These are phyloP conservation scores for Lathyrus oleraceus DNA, from an alignment of 306 rosid species.

Conservation along the genomic window DNA sequence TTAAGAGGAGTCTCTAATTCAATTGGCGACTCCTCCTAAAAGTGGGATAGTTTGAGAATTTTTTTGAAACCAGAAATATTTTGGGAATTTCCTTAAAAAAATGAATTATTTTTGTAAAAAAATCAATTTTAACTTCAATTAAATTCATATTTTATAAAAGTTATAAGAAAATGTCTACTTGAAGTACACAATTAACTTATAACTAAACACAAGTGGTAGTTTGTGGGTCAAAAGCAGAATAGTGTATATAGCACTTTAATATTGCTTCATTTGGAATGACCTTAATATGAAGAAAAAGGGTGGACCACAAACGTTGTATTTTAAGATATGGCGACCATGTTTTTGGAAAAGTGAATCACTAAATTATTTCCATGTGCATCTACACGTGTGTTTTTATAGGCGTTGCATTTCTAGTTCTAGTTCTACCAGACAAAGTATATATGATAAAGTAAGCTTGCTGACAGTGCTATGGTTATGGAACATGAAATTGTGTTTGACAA, in stretches of 20 bases:
- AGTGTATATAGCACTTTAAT: not conserved
- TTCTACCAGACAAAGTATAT: not conserved
- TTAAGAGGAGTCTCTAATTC: too few relatives aligned
- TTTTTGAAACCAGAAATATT: too few relatives aligned
- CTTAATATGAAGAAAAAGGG: not conserved
- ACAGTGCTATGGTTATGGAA: not conserved
- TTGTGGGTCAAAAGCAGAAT: too few relatives aligned
- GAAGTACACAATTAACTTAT: too few relatives aligned
- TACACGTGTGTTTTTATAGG: not conserved
- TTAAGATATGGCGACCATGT: not conserved
- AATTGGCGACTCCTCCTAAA: too few relatives aligned
- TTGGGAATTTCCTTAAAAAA: too few relatives aligned
- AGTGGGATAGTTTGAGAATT: too few relatives aligned
- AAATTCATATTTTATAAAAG: too few relatives aligned
- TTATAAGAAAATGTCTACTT: too few relatives aligned
- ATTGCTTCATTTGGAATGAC: not conserved
- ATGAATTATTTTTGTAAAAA: too few relatives aligned
- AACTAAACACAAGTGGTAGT: not conserved
- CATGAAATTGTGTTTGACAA: too few relatives aligned
- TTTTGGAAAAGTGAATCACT: not conserved
- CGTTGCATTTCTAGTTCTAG: not conserved
- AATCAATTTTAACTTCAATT: too few relatives aligned
- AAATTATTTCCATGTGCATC: slow-evolving; percentile 13
- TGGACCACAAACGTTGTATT: not conserved
- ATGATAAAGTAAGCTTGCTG: not conserved